Conservation (phyloP, 2,329 filamentous ascomycete species). For the Monilinia vaccinii-corymbosi region DNA sequence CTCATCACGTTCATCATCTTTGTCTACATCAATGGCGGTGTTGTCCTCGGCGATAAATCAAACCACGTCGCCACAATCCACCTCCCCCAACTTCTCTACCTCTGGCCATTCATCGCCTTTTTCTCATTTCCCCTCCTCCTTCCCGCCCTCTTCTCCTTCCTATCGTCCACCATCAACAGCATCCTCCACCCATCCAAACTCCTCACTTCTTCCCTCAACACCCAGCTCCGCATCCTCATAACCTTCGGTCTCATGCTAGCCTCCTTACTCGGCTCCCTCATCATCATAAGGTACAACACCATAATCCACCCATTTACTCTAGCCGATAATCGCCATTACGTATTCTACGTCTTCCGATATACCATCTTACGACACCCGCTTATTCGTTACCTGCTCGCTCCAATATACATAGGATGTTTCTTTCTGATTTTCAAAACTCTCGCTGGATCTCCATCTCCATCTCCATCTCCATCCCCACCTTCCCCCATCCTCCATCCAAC, state of each 20-base stretch:
- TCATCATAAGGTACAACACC: constrained; percentile 70
- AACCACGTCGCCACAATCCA: constrained; percentile 90
- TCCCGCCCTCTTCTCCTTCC: constrained; percentile 38
- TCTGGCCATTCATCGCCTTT: constrained; percentile 83
- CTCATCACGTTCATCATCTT: constrained; percentile 63
- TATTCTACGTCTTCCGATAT: constrained; percentile 91
- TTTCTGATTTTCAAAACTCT: constrained; percentile 61
- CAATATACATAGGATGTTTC: constrained; percentile 61
- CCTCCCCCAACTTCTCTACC: constrained; percentile 85
- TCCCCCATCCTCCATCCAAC: not conserved
- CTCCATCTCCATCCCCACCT: constrained; percentile 2
- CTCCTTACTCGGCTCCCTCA: constrained; percentile 14
- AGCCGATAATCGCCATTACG: constrained; percentile 93
- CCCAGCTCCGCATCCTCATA: not conserved
- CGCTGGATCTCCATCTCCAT: constrained; percentile 32
- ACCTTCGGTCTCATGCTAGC: not conserved
- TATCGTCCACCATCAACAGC: constrained; percentile 23
- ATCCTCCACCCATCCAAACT: constrained; percentile 24
- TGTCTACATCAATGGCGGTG: constrained; percentile 78
- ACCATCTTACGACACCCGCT: constrained; percentile 57
- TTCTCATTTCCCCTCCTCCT: constrained; percentile 76
- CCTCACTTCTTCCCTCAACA: constrained; percentile 15
- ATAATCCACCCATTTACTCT: constrained; percentile 92
- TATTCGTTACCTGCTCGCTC: constrained; percentile 58
- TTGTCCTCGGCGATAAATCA: constrained; percentile 90